Conservation (phyloP, 2,329 filamentous ascomycete genomes). For the Aspergillus ruber region DNA sequence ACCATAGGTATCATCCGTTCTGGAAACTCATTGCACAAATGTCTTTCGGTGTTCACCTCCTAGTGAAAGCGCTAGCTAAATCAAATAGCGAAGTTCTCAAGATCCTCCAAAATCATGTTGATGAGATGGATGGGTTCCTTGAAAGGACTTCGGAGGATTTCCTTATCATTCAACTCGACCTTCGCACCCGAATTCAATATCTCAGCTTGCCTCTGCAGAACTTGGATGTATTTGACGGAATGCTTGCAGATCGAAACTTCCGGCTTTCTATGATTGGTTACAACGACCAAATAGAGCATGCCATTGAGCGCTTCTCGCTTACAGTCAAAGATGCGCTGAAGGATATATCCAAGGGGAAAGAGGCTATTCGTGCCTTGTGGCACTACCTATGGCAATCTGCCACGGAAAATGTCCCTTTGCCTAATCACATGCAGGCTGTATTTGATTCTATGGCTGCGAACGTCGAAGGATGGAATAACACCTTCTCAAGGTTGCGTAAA, state of each 20-base stretch:
- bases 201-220: slow-evolving; percentile 80
- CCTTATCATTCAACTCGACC: slow-evolving; percentile 67
- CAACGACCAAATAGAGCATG: slow-evolving; percentile 86
- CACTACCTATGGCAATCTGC: slow-evolving; percentile 65
- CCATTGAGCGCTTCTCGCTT: slow-evolving; percentile 69
- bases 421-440: slow-evolving; percentile 61
- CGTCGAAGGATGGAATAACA: slow-evolving; percentile 79
- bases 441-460: slow-evolving; percentile 90
- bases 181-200: slow-evolving; percentile 71
- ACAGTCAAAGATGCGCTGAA: slow-evolving; percentile 70
- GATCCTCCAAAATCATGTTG: slow-evolving; percentile 86
- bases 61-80: slow-evolving; percentile 79
- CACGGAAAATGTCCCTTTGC: slow-evolving; percentile 52
- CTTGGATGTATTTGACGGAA: slow-evolving; percentile 72
- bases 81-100: slow-evolving; percentile 80
- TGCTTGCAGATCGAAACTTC: slow-evolving; percentile 79
- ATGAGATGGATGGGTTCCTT: slow-evolving; percentile 87
- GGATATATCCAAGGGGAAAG: slow-evolving; percentile 72
- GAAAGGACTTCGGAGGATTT: slow-evolving; percentile 83
- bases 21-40: slow-evolving; percentile 89
- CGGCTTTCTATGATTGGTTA: slow-evolving; percentile 75
- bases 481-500: slow-evolving; percentile 67
- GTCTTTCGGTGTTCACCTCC: slow-evolving; percentile 82
- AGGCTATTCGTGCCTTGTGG: slow-evolving; percentile 69
- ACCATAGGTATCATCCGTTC: slow-evolving; percentile 69